Conservation (phyloP, 345 rosid species). For the Ricinus communis region DNA sequence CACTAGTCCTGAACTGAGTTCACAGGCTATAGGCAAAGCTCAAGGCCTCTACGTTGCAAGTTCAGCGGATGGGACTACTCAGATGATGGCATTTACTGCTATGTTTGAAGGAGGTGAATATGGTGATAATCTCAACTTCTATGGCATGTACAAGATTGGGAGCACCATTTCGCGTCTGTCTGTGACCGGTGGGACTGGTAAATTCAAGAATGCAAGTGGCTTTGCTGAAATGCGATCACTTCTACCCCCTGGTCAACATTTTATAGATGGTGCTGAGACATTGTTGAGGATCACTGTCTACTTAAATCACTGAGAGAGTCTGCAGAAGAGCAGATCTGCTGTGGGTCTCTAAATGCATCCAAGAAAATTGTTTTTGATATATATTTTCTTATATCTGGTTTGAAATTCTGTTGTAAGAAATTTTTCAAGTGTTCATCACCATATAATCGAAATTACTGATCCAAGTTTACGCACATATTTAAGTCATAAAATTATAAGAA, state of each 20-base stretch:
- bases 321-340: no score
- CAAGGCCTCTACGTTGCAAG: slow-evolving; percentile 87
- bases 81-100: slow-evolving; percentile 91
- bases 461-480: no score
- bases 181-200: slow-evolving; percentile 84
- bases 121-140: slow-evolving; percentile 81
- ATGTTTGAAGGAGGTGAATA: slow-evolving; percentile 92
- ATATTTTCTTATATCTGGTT: no score
- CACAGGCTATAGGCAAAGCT: slow-evolving; percentile 73
- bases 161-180: slow-evolving; percentile 72
- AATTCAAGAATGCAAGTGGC: slow-evolving; percentile 63
- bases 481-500: no score
- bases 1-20: slow-evolving; percentile 68
- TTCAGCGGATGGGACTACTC: slow-evolving; percentile 71
- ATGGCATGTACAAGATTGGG: slow-evolving; percentile 67
- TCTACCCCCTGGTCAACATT: slow-evolving; percentile 64
- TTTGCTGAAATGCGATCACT: slow-evolving; percentile 63
- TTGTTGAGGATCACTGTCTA: slow-evolving; percentile 64
- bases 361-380: no score
- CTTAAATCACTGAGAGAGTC: slow-evolving; percentile 40
- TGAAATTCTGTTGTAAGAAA: no score
- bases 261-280: slow-evolving; percentile 65
- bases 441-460: no score
- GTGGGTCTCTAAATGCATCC: no score
- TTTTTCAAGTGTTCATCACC: no score